These are phyloP conservation scores for Ilex paraguariensis DNA, from an alignment of 305 asterid genomes.

Conservation along the genomic window DNA sequence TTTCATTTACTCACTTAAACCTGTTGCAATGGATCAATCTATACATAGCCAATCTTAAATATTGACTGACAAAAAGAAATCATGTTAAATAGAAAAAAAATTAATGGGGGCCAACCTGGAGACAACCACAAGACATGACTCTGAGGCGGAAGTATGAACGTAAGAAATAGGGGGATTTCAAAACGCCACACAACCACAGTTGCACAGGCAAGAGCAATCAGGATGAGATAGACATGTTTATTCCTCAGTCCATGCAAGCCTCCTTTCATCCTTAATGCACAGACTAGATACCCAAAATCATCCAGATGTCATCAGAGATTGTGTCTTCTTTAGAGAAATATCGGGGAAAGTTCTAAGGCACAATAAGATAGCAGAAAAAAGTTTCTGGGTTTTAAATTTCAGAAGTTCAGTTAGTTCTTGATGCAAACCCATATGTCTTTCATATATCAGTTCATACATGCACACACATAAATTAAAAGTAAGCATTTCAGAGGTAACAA, in stretches of 20 bases:
- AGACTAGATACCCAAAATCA: slow-evolving; percentile 22
- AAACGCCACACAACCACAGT: slow-evolving; percentile 66
- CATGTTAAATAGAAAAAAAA: neutral
- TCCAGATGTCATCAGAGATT: slow-evolving; percentile 22
- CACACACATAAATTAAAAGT: too few species aligned
- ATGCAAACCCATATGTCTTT: too few species aligned
- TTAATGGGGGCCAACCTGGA: slow-evolving; percentile 39
- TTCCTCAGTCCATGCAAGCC: slow-evolving; percentile 61
- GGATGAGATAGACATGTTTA: slow-evolving; percentile 78
- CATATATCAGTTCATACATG: too few species aligned
- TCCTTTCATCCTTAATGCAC: slow-evolving; percentile 69
- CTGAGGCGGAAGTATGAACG: slow-evolving; percentile 55
- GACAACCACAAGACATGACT: slow-evolving; percentile 33
- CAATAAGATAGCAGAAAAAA: too few species aligned
- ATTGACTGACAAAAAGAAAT: neutral
- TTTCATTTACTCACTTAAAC: too few species aligned
- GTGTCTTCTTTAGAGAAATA: slow-evolving; percentile 19
- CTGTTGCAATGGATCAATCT: neutral
- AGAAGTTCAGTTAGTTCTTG: too few species aligned
- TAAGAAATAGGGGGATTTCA: slow-evolving; percentile 59
- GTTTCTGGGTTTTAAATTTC: too few species aligned
- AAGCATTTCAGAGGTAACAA: too few species aligned
- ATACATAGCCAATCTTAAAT: too few species aligned
- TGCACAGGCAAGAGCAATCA: slow-evolving; percentile 56
- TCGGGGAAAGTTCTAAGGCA: slow-evolving; percentile 3